Evolutionary conservation across 176 grass and related monocot species (phyloP).

Genomic region (Bromus sterilis): DNA sequence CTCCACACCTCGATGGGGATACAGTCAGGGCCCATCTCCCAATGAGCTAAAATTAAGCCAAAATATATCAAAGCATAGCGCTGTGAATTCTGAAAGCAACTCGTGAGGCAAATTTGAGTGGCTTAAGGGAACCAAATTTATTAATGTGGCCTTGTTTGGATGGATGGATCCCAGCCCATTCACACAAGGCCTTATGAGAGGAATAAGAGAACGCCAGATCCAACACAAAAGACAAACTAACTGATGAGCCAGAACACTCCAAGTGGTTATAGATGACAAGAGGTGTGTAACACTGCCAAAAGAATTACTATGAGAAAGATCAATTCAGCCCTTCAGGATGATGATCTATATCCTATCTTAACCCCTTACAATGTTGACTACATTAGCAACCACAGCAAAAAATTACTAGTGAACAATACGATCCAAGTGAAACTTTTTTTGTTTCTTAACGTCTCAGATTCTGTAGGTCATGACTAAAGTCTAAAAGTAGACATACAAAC

Average conservation of each 20-base stretch:
- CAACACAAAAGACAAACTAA: slow-evolving; percentile 12
- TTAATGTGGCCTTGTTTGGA: not conserved
- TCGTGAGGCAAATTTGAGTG: not conserved
- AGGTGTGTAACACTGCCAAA: not conserved
- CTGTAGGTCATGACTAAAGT: not conserved
- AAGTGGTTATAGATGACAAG: slow-evolving; percentile 1
- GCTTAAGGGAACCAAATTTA: not conserved
- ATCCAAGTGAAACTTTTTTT: not conserved
- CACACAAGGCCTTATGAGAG: not conserved
- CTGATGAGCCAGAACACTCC: not conserved
- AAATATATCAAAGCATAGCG: not conserved
- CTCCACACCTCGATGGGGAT: too few species aligned
- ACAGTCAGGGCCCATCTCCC: too few species aligned
- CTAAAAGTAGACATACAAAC: not conserved
- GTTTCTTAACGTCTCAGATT: not conserved
- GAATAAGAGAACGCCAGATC: slow-evolving; percentile 10
- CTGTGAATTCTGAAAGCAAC: not conserved
- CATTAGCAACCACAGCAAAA: not conserved
- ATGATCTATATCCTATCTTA: not conserved
- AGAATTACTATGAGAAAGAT: slow-evolving; percentile 8
- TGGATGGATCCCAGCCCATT: not conserved
- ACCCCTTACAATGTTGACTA: not conserved
- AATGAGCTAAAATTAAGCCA: slow-evolving; percentile 37
- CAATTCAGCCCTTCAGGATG: not conserved
- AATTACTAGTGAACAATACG: not conserved